Evolutionary conservation across 2,329 filamentous ascomycete species (phyloP).

Genomic region (Aspergillus niger): DNA sequence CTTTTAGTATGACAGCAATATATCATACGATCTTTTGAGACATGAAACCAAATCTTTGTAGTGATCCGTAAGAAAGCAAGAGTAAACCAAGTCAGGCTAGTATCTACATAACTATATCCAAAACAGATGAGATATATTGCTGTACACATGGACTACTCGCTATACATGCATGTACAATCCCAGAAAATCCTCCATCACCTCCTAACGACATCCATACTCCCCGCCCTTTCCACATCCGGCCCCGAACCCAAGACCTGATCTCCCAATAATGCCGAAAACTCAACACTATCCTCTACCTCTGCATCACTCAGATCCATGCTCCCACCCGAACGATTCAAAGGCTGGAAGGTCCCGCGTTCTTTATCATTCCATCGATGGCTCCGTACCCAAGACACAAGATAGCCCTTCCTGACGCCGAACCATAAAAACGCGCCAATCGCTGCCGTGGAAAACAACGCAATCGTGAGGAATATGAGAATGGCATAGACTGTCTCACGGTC

Average conservation of each 20-base stretch:
- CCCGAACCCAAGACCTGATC: neutral
- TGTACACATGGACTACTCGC: neutral
- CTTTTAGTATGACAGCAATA: neutral
- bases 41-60: neutral
- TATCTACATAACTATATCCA: neutral
- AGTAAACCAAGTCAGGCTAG: neutral
- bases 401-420: neutral
- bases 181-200: neutral
- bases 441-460: constrained; percentile 7
- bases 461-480: neutral
- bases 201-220: neutral
- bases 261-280: constrained; percentile 16
- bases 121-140: neutral
- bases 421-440: neutral
- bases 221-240: neutral
- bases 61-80: neutral
- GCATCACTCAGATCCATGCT: constrained; percentile 17
- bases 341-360: constrained; percentile 11
- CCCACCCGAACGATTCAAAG: constrained; percentile 6
- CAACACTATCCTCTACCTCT: constrained; percentile 13
- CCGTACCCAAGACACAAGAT: neutral
- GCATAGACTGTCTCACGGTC: neutral
- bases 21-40: neutral
- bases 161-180: neutral
- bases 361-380: neutral